Evolutionary conservation across 2,329 filamentous ascomycete genomes (phyloP).

Genomic region (Alternaria viburni): DNA sequence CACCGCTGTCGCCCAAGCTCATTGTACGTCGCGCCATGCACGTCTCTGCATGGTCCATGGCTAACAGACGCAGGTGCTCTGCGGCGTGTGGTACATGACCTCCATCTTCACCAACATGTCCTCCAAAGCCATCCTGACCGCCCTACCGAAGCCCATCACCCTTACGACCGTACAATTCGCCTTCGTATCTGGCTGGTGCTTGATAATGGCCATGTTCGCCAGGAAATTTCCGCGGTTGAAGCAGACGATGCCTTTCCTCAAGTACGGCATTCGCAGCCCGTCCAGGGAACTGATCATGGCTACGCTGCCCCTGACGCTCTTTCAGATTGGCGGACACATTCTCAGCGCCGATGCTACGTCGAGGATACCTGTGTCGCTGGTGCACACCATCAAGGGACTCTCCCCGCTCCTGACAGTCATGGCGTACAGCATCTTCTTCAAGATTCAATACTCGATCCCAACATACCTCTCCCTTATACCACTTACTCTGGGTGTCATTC

Average conservation of each 20-base stretch:
- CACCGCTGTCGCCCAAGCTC: slow-evolving; percentile 85
- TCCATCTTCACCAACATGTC: slow-evolving; percentile 97
- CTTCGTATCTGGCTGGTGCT: slow-evolving; percentile 87
- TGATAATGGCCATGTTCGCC: slow-evolving; percentile 79
- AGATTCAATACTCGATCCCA: slow-evolving; percentile 83
- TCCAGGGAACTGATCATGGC: slow-evolving; percentile 81
- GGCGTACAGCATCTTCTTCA: slow-evolving; percentile 87
- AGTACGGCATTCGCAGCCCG: slow-evolving; percentile 81
- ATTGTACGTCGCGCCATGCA: slow-evolving; percentile 65
- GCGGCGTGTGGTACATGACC: slow-evolving; percentile 90
- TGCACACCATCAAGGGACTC: slow-evolving; percentile 97
- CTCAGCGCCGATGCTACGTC: slow-evolving; percentile 92
- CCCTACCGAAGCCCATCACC: slow-evolving; percentile 87
- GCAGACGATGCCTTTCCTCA: slow-evolving; percentile 75
- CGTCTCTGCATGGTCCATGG: slow-evolving; percentile 32
- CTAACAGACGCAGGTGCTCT: slow-evolving; percentile 69
- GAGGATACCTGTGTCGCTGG: slow-evolving; percentile 93
- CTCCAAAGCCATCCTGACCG: slow-evolving; percentile 94
- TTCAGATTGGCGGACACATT: slow-evolving; percentile 93
- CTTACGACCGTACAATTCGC: slow-evolving; percentile 92
- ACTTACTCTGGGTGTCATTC: slow-evolving; percentile 89
- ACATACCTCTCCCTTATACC: slow-evolving; percentile 82
- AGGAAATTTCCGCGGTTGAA: slow-evolving; percentile 73
- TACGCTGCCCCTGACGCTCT: slow-evolving; percentile 88
- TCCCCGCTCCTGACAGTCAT: slow-evolving; percentile 94